Conservation (phyloP, 805 yeast genomes). For the Limtongozyma cylindracea region DNA sequence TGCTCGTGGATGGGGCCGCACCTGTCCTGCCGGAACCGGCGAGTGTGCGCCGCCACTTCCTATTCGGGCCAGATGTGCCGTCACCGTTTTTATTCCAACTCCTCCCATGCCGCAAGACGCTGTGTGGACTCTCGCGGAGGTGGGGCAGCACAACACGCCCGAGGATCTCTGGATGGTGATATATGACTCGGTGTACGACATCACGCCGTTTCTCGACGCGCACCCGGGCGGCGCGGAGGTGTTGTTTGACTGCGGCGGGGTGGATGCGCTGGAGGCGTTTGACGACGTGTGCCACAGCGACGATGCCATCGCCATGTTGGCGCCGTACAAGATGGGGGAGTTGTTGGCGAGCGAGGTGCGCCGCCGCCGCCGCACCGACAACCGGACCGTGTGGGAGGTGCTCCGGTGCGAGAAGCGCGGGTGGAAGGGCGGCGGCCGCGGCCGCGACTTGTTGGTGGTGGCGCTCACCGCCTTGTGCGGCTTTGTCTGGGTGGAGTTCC, state of each 20-base stretch:
- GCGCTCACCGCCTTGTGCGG: too few relatives aligned
- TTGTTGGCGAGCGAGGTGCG: not conserved
- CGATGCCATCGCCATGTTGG: slow-evolving; percentile 3
- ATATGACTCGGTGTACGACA: slow-evolving; percentile 58
- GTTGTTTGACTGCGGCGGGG: slow-evolving; percentile 57
- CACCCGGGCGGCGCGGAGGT: slow-evolving; percentile 71
- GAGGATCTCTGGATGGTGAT: slow-evolving; percentile 71
- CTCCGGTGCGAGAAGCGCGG: not conserved
- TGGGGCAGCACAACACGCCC: slow-evolving; percentile 45
- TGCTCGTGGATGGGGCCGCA: too few relatives aligned
- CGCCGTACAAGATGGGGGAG: slow-evolving; percentile 2
- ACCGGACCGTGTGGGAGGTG: too few relatives aligned
- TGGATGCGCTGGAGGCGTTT: slow-evolving; percentile 48
- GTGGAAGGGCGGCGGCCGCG: not conserved
- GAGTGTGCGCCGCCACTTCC: too few relatives aligned
- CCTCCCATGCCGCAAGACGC: too few relatives aligned
- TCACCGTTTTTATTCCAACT: too few relatives aligned
- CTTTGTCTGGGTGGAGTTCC: too few relatives aligned
- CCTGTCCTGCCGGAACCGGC: too few relatives aligned
- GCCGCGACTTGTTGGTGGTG: not conserved
- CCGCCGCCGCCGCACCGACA: too few relatives aligned
- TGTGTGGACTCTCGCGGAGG: slow-evolving; percentile 15
- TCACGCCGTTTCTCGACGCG: slow-evolving; percentile 38
- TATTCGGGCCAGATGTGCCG: too few relatives aligned
- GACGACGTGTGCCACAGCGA: slow-evolving; percentile 8